Conservation (phyloP, 1,284 basidiomycete species). For the Mycena citricolor region DNA sequence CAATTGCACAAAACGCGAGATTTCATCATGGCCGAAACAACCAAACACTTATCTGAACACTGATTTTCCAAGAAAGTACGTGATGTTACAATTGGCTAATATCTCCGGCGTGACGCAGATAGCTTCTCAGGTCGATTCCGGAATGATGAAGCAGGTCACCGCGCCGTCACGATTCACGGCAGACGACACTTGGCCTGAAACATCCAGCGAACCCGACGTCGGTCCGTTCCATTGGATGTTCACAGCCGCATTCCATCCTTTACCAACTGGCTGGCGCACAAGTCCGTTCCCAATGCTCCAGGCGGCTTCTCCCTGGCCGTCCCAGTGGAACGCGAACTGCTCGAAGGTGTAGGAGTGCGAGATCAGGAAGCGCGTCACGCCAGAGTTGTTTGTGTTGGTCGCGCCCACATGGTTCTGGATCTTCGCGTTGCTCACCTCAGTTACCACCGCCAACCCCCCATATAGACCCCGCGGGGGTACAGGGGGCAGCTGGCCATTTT, state of each 20-base stretch:
- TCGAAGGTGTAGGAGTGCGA: conserved; percentile 5
- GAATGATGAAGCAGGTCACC: conserved; percentile 8
- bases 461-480: no score
- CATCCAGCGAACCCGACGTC: background rate
- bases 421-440: conserved; percentile 1
- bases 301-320: conserved; percentile 1
- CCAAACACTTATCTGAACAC: no score
- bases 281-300: conserved; percentile 1
- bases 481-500: no score
- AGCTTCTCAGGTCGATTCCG: background rate
- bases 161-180: conserved; percentile 1
- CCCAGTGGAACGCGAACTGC: conserved; percentile 5
- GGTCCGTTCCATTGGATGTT: background rate
- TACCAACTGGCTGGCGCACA: conserved; percentile 3
- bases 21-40: no score
- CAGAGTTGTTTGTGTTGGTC: conserved; percentile 1
- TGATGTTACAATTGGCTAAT: no score
- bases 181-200: background rate
- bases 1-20: no score
- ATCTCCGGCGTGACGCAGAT: no score
- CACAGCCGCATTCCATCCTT: background rate
- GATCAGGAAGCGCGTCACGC: conserved; percentile 5
- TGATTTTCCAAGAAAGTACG: no score
- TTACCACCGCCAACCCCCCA: no score
- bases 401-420: background rate